Evolutionary conservation across 2,329 filamentous ascomycete genomes (phyloP).

Genomic region (Trichoderma koningii): DNA sequence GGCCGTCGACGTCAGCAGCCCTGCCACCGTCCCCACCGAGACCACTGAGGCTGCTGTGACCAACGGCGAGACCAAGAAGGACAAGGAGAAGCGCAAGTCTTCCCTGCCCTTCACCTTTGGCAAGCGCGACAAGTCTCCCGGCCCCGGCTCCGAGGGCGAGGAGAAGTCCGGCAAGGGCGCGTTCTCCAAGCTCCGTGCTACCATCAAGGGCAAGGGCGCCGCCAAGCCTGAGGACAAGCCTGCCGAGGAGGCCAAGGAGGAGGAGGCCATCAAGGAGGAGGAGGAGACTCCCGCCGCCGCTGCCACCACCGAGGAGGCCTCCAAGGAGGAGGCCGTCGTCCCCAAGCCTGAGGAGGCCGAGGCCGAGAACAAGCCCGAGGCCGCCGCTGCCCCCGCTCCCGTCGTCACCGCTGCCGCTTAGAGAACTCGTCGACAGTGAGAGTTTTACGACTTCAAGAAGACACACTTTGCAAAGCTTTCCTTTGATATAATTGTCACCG

Average conservation of each 20-base stretch:
- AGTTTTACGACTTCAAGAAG: constrained; percentile 32
- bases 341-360: constrained; percentile 38
- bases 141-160: constrained; percentile 64
- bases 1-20: constrained; percentile 55
- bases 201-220: constrained; percentile 52
- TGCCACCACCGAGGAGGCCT: constrained; percentile 37
- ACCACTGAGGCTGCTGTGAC: constrained; percentile 48
- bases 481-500: constrained; percentile 31
- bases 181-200: constrained; percentile 63
- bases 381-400: constrained; percentile 46
- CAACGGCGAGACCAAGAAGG: constrained; percentile 61
- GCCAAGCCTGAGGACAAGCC: constrained; percentile 49
- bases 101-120: constrained; percentile 73
- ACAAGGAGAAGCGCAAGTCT: constrained; percentile 83
- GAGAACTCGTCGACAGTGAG: constrained; percentile 36
- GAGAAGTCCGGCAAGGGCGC: constrained; percentile 47
- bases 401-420: constrained; percentile 57
- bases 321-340: constrained; percentile 30
- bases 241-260: constrained; percentile 39
- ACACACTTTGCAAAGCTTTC: constrained; percentile 32
- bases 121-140: constrained; percentile 69
- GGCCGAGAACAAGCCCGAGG: constrained; percentile 47
- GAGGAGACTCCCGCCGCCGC: constrained; percentile 38
- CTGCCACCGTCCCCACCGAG: constrained; percentile 51
- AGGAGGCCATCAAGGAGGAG: constrained; percentile 43